These are phyloP conservation scores for Papilionanthe hybrid DNA, from an alignment of 116 monocot species.

Conservation along the genomic window DNA sequence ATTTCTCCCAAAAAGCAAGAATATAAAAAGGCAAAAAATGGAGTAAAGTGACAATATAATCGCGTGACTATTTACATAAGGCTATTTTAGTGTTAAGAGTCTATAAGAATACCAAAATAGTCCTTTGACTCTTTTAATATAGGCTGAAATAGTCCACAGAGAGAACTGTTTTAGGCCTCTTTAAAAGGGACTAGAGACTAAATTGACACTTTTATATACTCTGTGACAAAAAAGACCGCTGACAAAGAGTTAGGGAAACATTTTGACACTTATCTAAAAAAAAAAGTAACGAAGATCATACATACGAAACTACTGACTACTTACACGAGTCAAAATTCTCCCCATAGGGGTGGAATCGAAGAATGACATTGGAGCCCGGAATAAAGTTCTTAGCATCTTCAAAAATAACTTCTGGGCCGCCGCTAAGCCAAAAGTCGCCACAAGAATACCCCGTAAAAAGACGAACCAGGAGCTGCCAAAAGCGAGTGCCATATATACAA, in stretches of 20 bases:
- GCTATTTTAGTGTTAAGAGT: no score
- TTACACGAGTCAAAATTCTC: slow-evolving; percentile 85
- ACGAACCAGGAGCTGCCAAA: slow-evolving; percentile 93
- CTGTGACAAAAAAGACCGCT: no score
- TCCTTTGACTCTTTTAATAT: no score
- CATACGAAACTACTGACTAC: slow-evolving; percentile 10
- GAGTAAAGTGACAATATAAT: no score
- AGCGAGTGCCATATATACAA: slow-evolving; percentile 90
- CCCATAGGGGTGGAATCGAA: slow-evolving; percentile 97
- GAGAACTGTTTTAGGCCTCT: no score
- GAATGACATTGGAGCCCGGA: slow-evolving; percentile 92
- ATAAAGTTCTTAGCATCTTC: slow-evolving; percentile 82
- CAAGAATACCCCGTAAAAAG: slow-evolving; percentile 77
- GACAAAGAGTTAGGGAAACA: no score
- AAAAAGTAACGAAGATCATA: neutral
- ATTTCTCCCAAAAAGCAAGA: neutral
- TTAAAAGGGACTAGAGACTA: no score
- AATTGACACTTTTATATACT: no score
- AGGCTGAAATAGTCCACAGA: no score
- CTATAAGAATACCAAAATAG: no score
- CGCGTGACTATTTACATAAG: no score
- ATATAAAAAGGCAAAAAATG: no score
- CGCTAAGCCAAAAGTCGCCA: slow-evolving; percentile 81
- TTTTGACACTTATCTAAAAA: neutral
- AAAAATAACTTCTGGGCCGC: slow-evolving; percentile 85